These are phyloP conservation scores for Candida nanaspora DNA, from an alignment of 805 yeast genomes.

Conservation along the genomic window DNA sequence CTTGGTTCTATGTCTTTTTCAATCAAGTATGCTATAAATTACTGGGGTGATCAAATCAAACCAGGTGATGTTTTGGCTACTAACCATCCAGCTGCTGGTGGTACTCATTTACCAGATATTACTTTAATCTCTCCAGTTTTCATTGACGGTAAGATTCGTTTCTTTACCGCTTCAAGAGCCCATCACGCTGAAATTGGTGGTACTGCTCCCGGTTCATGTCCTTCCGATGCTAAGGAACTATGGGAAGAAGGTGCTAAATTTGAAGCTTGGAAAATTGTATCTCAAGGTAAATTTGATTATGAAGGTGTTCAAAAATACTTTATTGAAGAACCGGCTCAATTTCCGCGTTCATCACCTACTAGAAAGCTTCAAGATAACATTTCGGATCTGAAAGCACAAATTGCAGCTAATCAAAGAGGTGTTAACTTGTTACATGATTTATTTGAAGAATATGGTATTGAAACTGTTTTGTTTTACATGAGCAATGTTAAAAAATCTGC, in stretches of 20 bases:
- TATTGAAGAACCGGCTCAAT: constrained; percentile 40
- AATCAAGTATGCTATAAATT: constrained; percentile 28
- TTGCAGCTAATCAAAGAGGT: constrained; percentile 48
- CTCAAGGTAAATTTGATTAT: constrained; percentile 44
- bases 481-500: constrained; percentile 38
- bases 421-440: constrained; percentile 35
- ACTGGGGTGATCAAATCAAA: constrained; percentile 30
- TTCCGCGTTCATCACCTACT: constrained; percentile 48
- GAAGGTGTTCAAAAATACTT: constrained; percentile 39
- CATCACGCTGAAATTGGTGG: constrained; percentile 62
- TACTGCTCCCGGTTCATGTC: constrained; percentile 51
- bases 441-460: constrained; percentile 35
- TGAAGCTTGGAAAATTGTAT: constrained; percentile 43
- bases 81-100: constrained; percentile 37
- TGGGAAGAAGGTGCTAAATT: constrained; percentile 53
- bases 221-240: constrained; percentile 45
- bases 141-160: constrained; percentile 35
- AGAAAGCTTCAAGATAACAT: constrained; percentile 48
- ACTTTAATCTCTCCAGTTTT: constrained; percentile 54
- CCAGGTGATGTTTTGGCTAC: constrained; percentile 39
- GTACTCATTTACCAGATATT: constrained; percentile 44
- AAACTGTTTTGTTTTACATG: constrained; percentile 40
- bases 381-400: constrained; percentile 41
- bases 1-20: constrained; percentile 40
- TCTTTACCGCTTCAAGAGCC: constrained; percentile 52